phyloP scores from a whole-genome alignment of 208 protist genomes.

The Trichomonas gallinae region DNA sequence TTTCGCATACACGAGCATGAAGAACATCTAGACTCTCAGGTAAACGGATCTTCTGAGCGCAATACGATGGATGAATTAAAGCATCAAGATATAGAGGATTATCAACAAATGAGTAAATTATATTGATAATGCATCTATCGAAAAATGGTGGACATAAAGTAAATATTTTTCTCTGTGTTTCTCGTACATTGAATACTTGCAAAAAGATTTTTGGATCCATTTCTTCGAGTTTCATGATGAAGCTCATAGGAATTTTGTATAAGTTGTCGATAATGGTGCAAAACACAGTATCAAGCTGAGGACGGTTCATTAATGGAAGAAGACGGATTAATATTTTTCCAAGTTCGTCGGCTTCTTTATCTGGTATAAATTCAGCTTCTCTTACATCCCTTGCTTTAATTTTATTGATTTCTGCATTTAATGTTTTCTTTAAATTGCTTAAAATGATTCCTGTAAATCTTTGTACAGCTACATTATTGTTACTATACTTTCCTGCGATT shows the following conservation, averaged over 20 bases:
- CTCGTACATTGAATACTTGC: not conserved
- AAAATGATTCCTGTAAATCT: not conserved
- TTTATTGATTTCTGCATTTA: not conserved
- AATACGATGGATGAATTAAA: not conserved
- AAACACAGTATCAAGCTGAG: not conserved
- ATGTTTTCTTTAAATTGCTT: not conserved
- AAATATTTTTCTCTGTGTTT: not conserved
- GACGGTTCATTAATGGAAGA: not conserved
- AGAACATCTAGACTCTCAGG: not conserved
- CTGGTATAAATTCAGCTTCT: not conserved
- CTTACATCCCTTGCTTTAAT: not conserved
- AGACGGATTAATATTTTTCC: not conserved
- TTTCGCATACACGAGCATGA: not conserved
- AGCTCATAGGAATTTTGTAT: not conserved
- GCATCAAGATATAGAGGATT: not conserved
- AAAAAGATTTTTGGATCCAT: not conserved
- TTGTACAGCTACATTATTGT: not conserved
- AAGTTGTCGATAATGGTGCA: not conserved
- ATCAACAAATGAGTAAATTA: not conserved
- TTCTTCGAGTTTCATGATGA: not conserved
- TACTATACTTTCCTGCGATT: not conserved
- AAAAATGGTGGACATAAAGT: not conserved
- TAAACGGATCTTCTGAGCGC: not conserved
- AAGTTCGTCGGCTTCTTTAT: not conserved
- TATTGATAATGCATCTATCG: not conserved